Percentiles rank a stretch among this genome's conserved stretches.
Evolutionary conservation across 306 rosid species (phyloP).

Genomic region (Medicago ruthenica): DNA sequence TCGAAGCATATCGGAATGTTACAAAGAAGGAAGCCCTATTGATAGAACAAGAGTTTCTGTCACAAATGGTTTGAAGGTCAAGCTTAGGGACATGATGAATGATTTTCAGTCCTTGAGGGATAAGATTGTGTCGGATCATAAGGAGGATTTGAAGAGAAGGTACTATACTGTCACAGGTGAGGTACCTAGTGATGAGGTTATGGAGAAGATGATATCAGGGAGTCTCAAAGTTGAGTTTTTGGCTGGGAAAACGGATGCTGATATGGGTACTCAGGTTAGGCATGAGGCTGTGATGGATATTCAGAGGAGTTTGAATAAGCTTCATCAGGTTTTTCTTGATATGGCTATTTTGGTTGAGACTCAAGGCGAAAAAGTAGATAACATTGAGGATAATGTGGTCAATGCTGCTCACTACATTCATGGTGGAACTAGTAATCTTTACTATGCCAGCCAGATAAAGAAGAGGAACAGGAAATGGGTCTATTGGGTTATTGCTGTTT

Average conservation of each 20-base stretch:
- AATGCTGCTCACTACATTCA: conserved; percentile 63
- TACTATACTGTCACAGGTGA: conserved; percentile 66
- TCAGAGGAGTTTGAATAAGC: conserved; percentile 85
- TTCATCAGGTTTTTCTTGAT: conserved; percentile 92
- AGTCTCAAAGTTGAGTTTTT: conserved; percentile 63
- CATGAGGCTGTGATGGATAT: conserved; percentile 85
- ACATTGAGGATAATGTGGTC: conserved; percentile 85
- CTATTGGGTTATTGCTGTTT: conserved; percentile 70
- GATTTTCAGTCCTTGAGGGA: conserved; percentile 77
- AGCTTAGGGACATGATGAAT: conserved; percentile 77
- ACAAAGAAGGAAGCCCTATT: conserved; percentile 61
- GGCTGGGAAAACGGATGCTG: conserved; percentile 71
- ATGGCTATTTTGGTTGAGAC: conserved; percentile 93
- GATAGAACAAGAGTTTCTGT: conserved; percentile 75
- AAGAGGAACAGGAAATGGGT: conserved; percentile 63
- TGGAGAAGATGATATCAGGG: conserved; percentile 75
- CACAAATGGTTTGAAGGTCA: conserved; percentile 80
- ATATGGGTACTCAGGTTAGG: conserved; percentile 62
- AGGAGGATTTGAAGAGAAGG: conserved; percentile 81
- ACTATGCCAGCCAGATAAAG: conserved; percentile 79
- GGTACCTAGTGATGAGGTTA: conserved; percentile 69
- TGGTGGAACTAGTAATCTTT: conserved; percentile 79
- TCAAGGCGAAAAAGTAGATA: conserved; percentile 79
- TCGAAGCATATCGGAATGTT: conserved; percentile 58
- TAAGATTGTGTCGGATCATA: conserved; percentile 68